phyloP scores from a whole-genome alignment of 768 basidiomycete genomes.

The Leccinum uliginosum region DNA sequence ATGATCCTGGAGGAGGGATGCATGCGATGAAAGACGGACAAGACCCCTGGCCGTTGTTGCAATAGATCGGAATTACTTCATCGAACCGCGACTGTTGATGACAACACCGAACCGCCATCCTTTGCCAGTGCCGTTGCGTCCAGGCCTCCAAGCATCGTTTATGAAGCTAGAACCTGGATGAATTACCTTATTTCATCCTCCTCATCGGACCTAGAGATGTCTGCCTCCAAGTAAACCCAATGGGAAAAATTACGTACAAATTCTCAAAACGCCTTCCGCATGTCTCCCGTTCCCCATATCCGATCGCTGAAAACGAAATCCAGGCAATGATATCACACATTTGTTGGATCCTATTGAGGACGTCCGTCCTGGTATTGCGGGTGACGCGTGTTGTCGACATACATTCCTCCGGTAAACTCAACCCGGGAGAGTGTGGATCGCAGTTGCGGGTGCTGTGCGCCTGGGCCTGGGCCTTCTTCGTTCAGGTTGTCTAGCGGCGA shows the following conservation, averaged over 20 bases:
- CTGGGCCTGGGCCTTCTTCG: not conserved
- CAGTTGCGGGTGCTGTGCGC: not conserved
- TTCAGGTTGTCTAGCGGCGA: conserved; percentile 7
- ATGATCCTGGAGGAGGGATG: too few species aligned
- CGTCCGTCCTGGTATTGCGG: too few species aligned
- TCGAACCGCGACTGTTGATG: not conserved
- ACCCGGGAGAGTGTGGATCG: conserved; percentile 54
- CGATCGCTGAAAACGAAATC: not conserved
- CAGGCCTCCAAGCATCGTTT: not conserved
- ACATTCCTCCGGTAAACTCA: conserved; percentile 55
- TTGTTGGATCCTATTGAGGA: too few species aligned
- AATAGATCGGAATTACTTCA: not conserved
- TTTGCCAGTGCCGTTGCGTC: not conserved
- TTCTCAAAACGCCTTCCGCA: not conserved
- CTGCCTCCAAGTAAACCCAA: not conserved
- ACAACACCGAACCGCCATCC: not conserved
- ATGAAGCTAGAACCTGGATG: not conserved
- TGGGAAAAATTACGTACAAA: not conserved
- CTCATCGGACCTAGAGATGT: not conserved
- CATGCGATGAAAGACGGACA: too few species aligned
- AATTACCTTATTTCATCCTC: not conserved
- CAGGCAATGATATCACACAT: too few species aligned
- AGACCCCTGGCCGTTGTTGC: conserved; percentile 6
- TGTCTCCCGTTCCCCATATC: not conserved
- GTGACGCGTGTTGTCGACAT: too few species aligned